Base-by-base conservation (phyloP, 192 early-diverging fungal species). In the Oehlia diaphana region DNA sequence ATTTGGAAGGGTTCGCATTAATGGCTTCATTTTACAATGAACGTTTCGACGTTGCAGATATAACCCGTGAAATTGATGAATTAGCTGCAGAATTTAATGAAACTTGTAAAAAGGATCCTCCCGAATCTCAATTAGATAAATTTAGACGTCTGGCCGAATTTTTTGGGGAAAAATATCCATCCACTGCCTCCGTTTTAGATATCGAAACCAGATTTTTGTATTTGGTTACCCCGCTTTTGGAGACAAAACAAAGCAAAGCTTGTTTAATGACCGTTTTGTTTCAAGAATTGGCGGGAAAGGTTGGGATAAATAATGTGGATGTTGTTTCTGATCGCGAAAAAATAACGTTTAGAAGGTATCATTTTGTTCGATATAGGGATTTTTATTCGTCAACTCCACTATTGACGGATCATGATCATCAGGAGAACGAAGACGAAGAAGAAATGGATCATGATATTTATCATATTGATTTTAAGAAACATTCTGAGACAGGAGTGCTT, bases 391-490 rank as follows among this genome's bases (percentile, higher is more conserved):
- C 68, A 39, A 44, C 33, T 42, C 33, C 39, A n/a, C 19, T 42
- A 42, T 44, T 44, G n/a, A 53, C n/a, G 50, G 58, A 74, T 62
- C 49, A 74, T 58, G 73, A 74, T 37, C n/a, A 26, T 12, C 16
- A 37, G 35, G 42, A 26, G 31, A 33, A 73, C 12, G n/a, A 53
- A 9, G 44, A 65, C 2, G 75, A 65, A 31, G 33, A 65, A 14
- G 61, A 63, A 4, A n/a, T 65, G 26, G 63, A 77, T 10, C 16
- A 28, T 10, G 75, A 63, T 63, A 31, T 65, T 42, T 77, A 77
- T 77, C 50, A 65, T 77, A 77, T 77, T 13, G 75, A 77, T 66
- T 77, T 77, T 77, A n/a, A 77, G 42, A 77, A 77, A 64, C 75
- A 77, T 66, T 77, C 75, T 23, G 63, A 63, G 47, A 77, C 75